Percentiles rank a stretch among this genome's conserved stretches.
Evolutionary conservation across 2,329 filamentous ascomycete genomes (phyloP).

Genomic region (Sclerotinia nivalis): DNA sequence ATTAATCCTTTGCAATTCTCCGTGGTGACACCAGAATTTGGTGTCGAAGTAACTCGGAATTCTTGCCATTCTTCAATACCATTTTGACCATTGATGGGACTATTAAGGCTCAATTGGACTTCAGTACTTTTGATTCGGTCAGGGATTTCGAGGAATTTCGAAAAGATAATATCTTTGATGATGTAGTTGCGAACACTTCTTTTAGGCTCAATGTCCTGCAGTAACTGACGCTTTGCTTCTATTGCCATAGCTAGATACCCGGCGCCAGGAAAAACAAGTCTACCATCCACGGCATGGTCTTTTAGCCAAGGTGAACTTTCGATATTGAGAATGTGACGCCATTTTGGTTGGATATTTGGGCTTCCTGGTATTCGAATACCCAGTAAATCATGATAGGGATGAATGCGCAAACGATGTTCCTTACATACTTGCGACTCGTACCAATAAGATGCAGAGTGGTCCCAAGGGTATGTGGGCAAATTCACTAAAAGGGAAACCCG

Average conservation of each 20-base stretch:
- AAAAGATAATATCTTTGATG: conserved; percentile 37
- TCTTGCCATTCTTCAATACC: neutral
- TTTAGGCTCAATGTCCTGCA: neutral
- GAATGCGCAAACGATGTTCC: conserved; percentile 39
- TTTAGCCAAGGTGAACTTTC: conserved; percentile 25
- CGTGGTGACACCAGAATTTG: conserved; percentile 32
- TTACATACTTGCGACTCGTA: conserved; percentile 52
- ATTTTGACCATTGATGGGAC: neutral
- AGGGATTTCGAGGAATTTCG: conserved; percentile 29
- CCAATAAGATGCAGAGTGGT: conserved; percentile 53
- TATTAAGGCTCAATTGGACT: conserved; percentile 5
- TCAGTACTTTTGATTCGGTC: conserved; percentile 36
- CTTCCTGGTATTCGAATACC: conserved; percentile 1
- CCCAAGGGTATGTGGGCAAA: conserved; percentile 55
- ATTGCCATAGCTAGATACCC: conserved; percentile 40
- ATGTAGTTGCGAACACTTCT: neutral
- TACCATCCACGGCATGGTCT: conserved; percentile 52
- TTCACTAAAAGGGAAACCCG: conserved; percentile 29
- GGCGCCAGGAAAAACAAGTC: conserved; percentile 37
- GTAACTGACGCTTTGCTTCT: conserved; percentile 34
- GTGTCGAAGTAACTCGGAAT: neutral
- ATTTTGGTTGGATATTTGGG: neutral
- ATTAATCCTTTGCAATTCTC: conserved; percentile 53
- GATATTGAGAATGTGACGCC: conserved; percentile 1
- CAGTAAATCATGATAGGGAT: conserved; percentile 12